Evolutionary conservation across 2,329 filamentous ascomycete genomes (phyloP), one percentile per base, ranked within the genome.

Genomic region (Sporothrix humicola): DNA sequence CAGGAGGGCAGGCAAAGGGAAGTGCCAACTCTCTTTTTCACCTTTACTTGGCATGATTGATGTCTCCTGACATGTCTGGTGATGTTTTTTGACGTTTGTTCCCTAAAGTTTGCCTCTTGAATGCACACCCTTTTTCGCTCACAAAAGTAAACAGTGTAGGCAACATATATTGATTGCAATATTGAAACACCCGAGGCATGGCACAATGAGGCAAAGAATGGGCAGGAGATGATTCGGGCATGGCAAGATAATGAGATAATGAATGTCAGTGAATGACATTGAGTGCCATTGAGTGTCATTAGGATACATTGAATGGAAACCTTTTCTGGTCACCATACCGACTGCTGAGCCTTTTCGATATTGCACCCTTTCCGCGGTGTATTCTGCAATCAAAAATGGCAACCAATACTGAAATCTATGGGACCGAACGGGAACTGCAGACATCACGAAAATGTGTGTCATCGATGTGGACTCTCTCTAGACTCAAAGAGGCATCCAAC

Each of bases 271-370:
- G 3, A 20, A 69, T n/a, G 12, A 13, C 23, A 31, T 17, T n/a
- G 15, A 37, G 31, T 37, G 31, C 1, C 31, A 37, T 37, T 37
- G 31, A 37, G 31, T 37, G 31, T 5, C 31, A 37, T 37, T 37
- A 7, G 31, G 2, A 37, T 37, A 37, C 31, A 37, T 37, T 37
- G 31, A 37, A 26, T 46, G 3, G 12, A 46, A 59, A 44, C 46
- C 10, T 15, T 5, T 44, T 31, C 52, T 58, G 52, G 52, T 56
- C 50, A 69, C 9, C 48, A 42, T 69, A 48, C 61, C 66, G n/a
- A 37, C 66, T 70, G 68, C 68, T 56, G 52, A 48, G 68, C 68
- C 68, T 70, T 31, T 54, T 48, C 52, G 68, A 59, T 59, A 70
- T 70, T 59, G 52, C 48, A 44, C 50, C 31, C 50, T 52, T 10